Percentiles rank a stretch among this genome's conserved stretches.
These are phyloP conservation scores for Pseudozyma sp. DNA, from an alignment of 1,284 basidiomycete genomes.

Conservation along the genomic window DNA sequence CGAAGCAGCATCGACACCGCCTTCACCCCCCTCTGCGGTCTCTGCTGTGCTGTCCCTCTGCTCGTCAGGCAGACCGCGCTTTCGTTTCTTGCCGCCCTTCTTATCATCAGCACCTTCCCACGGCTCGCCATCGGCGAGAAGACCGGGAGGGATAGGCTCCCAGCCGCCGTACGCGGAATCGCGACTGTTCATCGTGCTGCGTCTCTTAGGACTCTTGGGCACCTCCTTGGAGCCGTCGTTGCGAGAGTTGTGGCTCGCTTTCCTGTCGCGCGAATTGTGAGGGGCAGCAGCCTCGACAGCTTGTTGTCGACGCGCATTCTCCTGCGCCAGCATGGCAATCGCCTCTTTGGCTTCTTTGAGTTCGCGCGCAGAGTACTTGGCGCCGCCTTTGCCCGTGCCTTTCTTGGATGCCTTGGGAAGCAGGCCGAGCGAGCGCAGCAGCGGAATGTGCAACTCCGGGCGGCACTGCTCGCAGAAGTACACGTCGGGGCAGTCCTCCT, in stretches of 20 bases:
- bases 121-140: conserved; percentile 63
- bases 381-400: conserved; percentile 36
- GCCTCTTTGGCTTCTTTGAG: conserved; percentile 66
- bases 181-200: conserved; percentile 92
- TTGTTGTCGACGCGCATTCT: conserved; percentile 60
- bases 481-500: conserved; percentile 74
- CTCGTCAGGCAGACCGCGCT: conserved; percentile 51
- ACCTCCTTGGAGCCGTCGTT: conserved; percentile 26
- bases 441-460: conserved; percentile 80
- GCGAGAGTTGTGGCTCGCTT: conserved; percentile 23
- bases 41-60: conserved; percentile 24
- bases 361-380: conserved; percentile 57
- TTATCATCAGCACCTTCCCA: conserved; percentile 67
- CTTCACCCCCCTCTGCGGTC: conserved; percentile 29
- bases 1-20: conserved; percentile 19
- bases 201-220: conserved; percentile 74
- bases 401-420: conserved; percentile 58
- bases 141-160: conserved; percentile 74
- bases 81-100: conserved; percentile 54
- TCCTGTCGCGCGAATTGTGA: conserved; percentile 40
- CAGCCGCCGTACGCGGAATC: conserved; percentile 91
- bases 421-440: conserved; percentile 62
- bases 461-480: conserved; percentile 94
- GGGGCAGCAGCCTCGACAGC: conserved; percentile 36
- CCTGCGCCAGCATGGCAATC: conserved; percentile 58